Conservation (phyloP, 176 grass and related monocot genomes). For the Eleusine indica region DNA sequence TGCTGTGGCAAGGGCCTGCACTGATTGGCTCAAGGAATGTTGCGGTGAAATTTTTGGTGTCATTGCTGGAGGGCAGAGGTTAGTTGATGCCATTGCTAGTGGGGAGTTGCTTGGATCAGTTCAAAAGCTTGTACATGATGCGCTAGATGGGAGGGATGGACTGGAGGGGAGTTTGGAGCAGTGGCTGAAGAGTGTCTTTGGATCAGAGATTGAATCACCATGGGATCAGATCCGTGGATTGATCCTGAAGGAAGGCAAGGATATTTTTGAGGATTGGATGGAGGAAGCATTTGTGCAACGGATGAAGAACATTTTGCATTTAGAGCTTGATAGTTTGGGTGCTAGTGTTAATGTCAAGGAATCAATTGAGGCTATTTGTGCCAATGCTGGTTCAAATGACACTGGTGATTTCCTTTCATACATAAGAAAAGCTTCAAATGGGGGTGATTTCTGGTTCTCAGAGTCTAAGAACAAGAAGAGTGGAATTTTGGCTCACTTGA, state of each 20-base stretch:
- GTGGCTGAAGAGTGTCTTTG: slow-evolving; percentile 94
- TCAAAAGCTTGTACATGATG: slow-evolving; percentile 67
- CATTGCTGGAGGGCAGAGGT: slow-evolving; percentile 46
- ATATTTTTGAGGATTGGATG: slow-evolving; percentile 88
- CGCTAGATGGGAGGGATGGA: slow-evolving; percentile 68
- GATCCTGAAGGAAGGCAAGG: slow-evolving; percentile 84
- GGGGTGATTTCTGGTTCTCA: slow-evolving; percentile 84
- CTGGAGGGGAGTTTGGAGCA: slow-evolving; percentile 84
- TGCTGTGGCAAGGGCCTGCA: slow-evolving; percentile 61
- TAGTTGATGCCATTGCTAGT: slow-evolving; percentile 69
- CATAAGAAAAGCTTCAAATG: slow-evolving; percentile 55
- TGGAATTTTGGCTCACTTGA: slow-evolving; percentile 77
- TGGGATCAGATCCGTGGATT: slow-evolving; percentile 90
- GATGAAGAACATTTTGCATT: slow-evolving; percentile 91
- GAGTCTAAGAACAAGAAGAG: slow-evolving; percentile 87
- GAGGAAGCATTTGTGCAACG: slow-evolving; percentile 75
- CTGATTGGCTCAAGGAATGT: slow-evolving; percentile 73
- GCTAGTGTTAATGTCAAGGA: slow-evolving; percentile 64
- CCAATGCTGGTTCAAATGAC: slow-evolving; percentile 51
- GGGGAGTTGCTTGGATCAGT: slow-evolving; percentile 67
- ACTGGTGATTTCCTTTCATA: slow-evolving; percentile 60
- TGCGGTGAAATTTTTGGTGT: slow-evolving; percentile 80
- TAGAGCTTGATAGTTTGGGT: slow-evolving; percentile 66
- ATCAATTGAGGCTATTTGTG: slow-evolving; percentile 60
- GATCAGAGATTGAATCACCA: slow-evolving; percentile 87